Evolutionary conservation across 2,329 filamentous ascomycete species (phyloP), one percentile per base, ranked within the genome.

Genomic region (Alternaria arborescens): DNA sequence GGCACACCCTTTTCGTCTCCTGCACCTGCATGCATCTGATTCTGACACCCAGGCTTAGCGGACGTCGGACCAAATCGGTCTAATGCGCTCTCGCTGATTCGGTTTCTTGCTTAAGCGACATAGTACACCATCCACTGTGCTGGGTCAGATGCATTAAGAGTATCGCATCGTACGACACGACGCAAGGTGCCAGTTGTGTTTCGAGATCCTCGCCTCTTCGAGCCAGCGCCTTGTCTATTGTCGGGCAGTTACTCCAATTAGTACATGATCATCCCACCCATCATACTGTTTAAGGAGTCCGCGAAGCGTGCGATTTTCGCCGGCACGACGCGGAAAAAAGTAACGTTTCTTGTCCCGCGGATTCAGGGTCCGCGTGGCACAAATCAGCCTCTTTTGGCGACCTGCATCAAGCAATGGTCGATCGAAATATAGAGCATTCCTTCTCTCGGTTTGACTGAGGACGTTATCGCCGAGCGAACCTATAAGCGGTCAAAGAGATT

Each of bases 101-200:
- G 58, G 47, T 44, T n/a, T 42, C 55, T 52, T 61, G 62, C 62
- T 54, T 67, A 65, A 65, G 60, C 65, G 62, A 65, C 65, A 58
- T 61, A 58, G 62, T 51, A 43, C 51, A 47, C 40, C 18, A 43
- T 34, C 62, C 59, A 48, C 32, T 42, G 14, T 20, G 24, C 47
- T 44, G 60, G 60, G 53, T 60, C 56, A 48, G 58, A 52, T 67
- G 42, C 62, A 63, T 61, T 56, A 51, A 56, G 43, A 54, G 52
- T 51, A 63, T 55, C 52, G 52, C 40, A 63, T 65, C 65, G 65
- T 67, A 67, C 62, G 62, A 67, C 52, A 42, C 42, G 41, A 57
- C 40, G 55, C 55, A 55, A 52, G 46, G 52, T 51, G 44, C 38
- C 53, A 53, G 32, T 30, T 55, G 55, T 58, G 65, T 65, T 61